Evolutionary conservation across 2,329 filamentous ascomycete species (phyloP).

Genomic region (Remersonia thermophila): DNA sequence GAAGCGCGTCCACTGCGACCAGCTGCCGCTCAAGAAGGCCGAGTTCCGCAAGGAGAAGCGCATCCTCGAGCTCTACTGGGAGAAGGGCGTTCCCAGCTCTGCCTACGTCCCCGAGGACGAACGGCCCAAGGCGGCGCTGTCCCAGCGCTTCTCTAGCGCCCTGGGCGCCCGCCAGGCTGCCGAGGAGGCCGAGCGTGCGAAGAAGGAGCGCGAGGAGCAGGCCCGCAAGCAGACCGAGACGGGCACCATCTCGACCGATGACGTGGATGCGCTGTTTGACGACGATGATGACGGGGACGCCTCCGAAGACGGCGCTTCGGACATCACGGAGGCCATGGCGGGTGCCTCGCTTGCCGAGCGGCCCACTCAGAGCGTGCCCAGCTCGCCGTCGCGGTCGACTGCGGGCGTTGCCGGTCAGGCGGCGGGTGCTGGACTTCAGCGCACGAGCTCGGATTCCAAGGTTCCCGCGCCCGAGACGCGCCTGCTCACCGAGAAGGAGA

Average conservation of each 20-base stretch:
- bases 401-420: conserved; percentile 46
- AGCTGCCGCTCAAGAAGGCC: conserved; percentile 96
- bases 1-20: conserved; percentile 97
- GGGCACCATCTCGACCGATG: conserved; percentile 83
- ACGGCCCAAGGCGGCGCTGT: conserved; percentile 69
- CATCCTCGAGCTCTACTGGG: conserved; percentile 94
- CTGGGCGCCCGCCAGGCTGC: conserved; percentile 56
- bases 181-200: conserved; percentile 68
- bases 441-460: conserved; percentile 85
- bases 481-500: conserved; percentile 75
- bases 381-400: conserved; percentile 70
- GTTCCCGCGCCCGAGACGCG: conserved; percentile 65
- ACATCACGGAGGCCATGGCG: conserved; percentile 81
- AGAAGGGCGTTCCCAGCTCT: conserved; percentile 95
- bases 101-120: conserved; percentile 96
- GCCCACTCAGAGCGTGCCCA: conserved; percentile 88
- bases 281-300: conserved; percentile 71
- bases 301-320: conserved; percentile 66
- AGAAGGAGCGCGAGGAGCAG: conserved; percentile 80
- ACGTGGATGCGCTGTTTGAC: conserved; percentile 90
- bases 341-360: conserved; percentile 83
- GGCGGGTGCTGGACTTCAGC: conserved; percentile 47
- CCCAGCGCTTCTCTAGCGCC: conserved; percentile 62
- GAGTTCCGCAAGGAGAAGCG: conserved; percentile 96
- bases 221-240: conserved; percentile 90